Conservation (phyloP, 768 basidiomycete species). For the Phaeotremella skinneri region DNA sequence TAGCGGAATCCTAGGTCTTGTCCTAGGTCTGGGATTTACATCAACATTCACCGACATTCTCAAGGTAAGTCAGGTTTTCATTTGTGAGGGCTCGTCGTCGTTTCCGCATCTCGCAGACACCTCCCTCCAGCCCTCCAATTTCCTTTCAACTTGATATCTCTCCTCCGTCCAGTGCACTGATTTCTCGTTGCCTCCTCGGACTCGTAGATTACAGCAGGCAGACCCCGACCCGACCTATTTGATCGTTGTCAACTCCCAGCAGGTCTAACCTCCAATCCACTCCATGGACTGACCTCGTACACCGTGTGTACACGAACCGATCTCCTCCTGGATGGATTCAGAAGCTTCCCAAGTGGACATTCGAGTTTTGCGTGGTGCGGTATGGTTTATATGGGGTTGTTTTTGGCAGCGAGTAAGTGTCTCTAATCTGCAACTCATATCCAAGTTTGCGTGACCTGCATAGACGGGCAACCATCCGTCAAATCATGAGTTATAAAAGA, state of each 20-base stretch:
- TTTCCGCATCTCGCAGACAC: neutral
- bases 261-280: slow-evolving; percentile 36
- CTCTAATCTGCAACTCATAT: slow-evolving; percentile 3
- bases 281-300: slow-evolving; percentile 46
- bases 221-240: slow-evolving; percentile 50
- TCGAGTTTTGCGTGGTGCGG: slow-evolving; percentile 46
- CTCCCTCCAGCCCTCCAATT: neutral
- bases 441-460: neutral
- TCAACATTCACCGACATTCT: slow-evolving; percentile 48
- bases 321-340: slow-evolving; percentile 44
- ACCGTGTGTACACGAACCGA: slow-evolving; percentile 42
- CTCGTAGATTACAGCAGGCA: slow-evolving; percentile 45
- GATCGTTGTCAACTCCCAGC: slow-evolving; percentile 46
- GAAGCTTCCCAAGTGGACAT: slow-evolving; percentile 49
- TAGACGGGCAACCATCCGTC: neutral
- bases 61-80: slow-evolving; percentile 31
- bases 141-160: neutral
- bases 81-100: neutral
- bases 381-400: slow-evolving; percentile 48
- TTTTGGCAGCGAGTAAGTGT: slow-evolving; percentile 41
- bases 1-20: slow-evolving; percentile 40
- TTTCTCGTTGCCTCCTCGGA: neutral
- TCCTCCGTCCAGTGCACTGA: neutral
- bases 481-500: neutral
- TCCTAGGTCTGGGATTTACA: slow-evolving; percentile 41